phyloP scores from a whole-genome alignment of 1,139 yeast genomes.

The Hansenula sp. region DNA sequence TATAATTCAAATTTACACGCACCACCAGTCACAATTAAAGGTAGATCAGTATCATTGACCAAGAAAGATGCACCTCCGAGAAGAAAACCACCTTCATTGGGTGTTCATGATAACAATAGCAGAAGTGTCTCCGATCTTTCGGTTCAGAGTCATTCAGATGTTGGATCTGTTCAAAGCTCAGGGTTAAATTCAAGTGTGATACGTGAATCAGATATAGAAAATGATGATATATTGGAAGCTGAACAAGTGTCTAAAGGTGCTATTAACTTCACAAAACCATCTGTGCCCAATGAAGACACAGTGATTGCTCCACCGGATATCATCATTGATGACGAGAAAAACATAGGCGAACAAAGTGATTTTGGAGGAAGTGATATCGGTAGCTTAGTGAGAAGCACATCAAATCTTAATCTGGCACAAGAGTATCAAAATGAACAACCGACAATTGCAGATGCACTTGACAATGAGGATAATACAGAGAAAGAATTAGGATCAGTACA shows the following conservation, averaged over 20 bases:
- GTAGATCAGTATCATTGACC: constrained; percentile 18
- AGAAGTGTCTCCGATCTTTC: not conserved
- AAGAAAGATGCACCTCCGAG: constrained; percentile 13
- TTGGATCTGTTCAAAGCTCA: not conserved
- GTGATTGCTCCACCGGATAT: too few relatives aligned
- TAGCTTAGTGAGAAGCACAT: too few relatives aligned
- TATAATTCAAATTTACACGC: constrained; percentile 17
- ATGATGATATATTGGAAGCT: not conserved
- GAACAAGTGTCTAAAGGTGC: too few relatives aligned
- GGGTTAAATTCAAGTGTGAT: not conserved
- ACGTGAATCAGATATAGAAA: too few relatives aligned
- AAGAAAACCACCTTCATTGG: constrained; percentile 18
- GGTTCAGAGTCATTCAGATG: not conserved
- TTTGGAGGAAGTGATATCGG: too few relatives aligned
- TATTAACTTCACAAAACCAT: too few relatives aligned
- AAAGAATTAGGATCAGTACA: not conserved
- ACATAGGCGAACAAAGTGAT: too few relatives aligned
- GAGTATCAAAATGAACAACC: too few relatives aligned
- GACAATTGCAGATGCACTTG: too few relatives aligned
- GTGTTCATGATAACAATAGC: not conserved
- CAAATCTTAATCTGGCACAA: too few relatives aligned
- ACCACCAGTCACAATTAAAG: constrained; percentile 22
- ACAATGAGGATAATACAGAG: not conserved
- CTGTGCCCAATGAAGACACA: too few relatives aligned
- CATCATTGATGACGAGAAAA: too few relatives aligned